Evolutionary conservation across 1,139 yeast species (phyloP).

Genomic region (Debaryomyces psychrophilus): DNA sequence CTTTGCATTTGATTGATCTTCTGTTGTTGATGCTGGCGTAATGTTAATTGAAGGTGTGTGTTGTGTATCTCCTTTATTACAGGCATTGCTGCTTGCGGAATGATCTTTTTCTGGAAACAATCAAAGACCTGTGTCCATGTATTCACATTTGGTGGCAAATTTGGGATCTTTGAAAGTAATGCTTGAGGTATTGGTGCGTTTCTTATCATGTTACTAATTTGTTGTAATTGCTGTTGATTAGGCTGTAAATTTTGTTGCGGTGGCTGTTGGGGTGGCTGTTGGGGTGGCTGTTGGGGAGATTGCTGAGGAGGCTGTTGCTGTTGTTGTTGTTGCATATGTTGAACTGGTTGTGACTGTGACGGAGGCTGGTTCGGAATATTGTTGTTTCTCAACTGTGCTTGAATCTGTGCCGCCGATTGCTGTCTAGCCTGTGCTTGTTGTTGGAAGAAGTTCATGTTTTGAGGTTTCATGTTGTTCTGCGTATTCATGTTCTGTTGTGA

Average conservation of each 20-base stretch:
- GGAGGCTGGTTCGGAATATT: constrained; percentile 12
- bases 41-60: constrained; percentile 49
- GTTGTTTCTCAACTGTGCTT: constrained; percentile 30
- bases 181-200: constrained; percentile 77
- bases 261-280: constrained; percentile 11
- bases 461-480: constrained; percentile 16
- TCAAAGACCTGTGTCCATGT: constrained; percentile 87
- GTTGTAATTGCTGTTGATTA: constrained; percentile 36
- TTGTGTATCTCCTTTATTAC: constrained; percentile 63
- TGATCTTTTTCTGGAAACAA: constrained; percentile 59
- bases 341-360: constrained; percentile 13
- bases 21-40: constrained; percentile 41
- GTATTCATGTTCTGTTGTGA: constrained; percentile 6
- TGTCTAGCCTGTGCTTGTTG: constrained; percentile 57
- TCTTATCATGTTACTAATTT: constrained; percentile 41
- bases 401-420: constrained; percentile 42
- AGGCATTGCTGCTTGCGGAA: constrained; percentile 58
- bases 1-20: constrained; percentile 22
- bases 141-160: constrained; percentile 76
- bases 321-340: constrained; percentile 13
- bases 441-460: constrained; percentile 36
- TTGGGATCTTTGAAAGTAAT: constrained; percentile 70
- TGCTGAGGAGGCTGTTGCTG: constrained; percentile 14
- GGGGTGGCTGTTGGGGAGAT: constrained; percentile 15
- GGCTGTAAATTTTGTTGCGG: constrained; percentile 12